Base-by-base conservation (phyloP, 257 asterid genomes). In the Leonotis leonurus region DNA sequence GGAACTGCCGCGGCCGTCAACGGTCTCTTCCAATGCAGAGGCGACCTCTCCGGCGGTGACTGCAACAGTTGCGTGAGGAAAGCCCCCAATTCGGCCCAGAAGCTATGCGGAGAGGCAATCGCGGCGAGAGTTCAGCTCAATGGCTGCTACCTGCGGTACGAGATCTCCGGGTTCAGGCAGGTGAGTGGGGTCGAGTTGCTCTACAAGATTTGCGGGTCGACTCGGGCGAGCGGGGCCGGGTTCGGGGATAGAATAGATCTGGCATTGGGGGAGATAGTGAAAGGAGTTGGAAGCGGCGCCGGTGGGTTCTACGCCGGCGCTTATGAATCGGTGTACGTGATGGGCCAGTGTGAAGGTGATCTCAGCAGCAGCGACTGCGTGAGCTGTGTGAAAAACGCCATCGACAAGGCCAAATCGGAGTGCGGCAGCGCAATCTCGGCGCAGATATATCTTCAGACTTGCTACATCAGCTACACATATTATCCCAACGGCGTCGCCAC, bases 261-360 rank as follows among this genome's bases (percentile, higher is more conserved):
- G 70, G 96, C 95, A 20, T 30, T 88, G 33, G 92, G 78, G 50
- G 93, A 88, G 55, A 62, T 88, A 4, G 80, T 64, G 3, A 91
- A 86, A 59, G 94, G 93, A 18, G 80, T 82, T 35, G 75, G 66
- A 10, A 62, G 61, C 37, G 83, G 78, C 10, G 95, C 39, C 59
- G 56, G 77, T 10, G 95, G 96, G 44, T 91, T 82, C 48, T 91
- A 84, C 59, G 76, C 95, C 0, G 90, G 81, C 5, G 90, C 70
- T 8, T 88, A 79, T 59, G 45, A 84, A 60, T 83, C 92, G 57
- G 89, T 92, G 10, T 86, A 77, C 21, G 84, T 84, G 64, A 12
- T 86, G 87, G 98, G 95, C 9, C 97, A 92, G 78, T 92, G 99
- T 68, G 95, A 92, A 67, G 97, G 97, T 5, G 99, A 81, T 74